Evolutionary conservation across 2,329 filamentous ascomycete species (phyloP), one percentile per base, ranked within the genome.

Genomic region (Pseudogymnoascus sp.): DNA sequence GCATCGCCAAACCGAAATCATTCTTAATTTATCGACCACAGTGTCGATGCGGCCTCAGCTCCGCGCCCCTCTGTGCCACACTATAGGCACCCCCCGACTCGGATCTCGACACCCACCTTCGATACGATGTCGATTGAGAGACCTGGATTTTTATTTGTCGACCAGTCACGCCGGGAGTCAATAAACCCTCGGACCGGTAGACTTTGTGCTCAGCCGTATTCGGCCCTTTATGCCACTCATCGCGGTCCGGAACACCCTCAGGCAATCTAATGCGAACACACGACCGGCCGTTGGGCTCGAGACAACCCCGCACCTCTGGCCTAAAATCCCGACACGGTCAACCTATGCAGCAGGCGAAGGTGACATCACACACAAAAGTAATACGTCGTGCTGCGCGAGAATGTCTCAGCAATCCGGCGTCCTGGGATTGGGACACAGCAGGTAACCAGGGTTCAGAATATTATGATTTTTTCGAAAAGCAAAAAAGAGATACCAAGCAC

Each of bases 341-440:
- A 56, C 14, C 50, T 33, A 33, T 56, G 28, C 28, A 56, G n/a
- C 28, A 33, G 46, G 19, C 50, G 8, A 33, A 22, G 50, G 50
- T 56, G 50, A 56, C 50, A 56, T 56, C 50, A 33, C 50, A 56
- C 50, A 33, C n/a, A 31, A 56, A 33, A 33, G 28, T 56, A 56
- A 56, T 19, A 56, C 8, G 50, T 19, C 28, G n/a, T 56, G 50
- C 28, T 14, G 8, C 28, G 26, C 12, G 28, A 56, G 8, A 56
- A 14, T 56, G 28, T 22, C 28, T 56, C 50, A 56, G 28, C 28
- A 7, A 19, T 56, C 28, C 50, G 50, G n/a, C 24, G 26, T 56
- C 28, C 50, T 56, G 50, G 50, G 50, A 33, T 33, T 56, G 50
- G 50, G 28, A 56, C 50, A 56, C 50, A 56, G 28, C 50, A 56